A percentile compares a stretch with the other conserved stretches of the same genome.
Evolutionary conservation across 768 basidiomycete species (phyloP).

Genomic region (Lactarius sp.): DNA sequence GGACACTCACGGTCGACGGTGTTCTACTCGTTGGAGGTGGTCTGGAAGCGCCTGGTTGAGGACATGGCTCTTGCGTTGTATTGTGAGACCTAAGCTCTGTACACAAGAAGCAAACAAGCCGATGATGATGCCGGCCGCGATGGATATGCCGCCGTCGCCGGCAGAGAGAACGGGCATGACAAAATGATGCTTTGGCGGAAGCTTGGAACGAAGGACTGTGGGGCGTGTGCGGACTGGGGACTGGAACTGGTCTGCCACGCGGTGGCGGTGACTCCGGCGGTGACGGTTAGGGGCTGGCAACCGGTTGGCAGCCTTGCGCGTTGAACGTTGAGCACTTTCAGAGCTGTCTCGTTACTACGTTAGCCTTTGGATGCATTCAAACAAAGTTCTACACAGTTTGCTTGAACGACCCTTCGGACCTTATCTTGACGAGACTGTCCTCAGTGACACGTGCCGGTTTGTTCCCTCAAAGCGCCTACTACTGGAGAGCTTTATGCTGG

Average conservation of each 20-base stretch:
- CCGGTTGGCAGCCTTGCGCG: neutral
- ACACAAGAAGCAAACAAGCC: conserved; percentile 82
- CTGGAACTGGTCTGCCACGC: neutral
- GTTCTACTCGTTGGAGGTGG: conserved; percentile 58
- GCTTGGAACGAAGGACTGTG: neutral
- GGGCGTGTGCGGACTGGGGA: too few species aligned
- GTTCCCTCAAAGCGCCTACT: neutral
- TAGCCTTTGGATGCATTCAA: neutral
- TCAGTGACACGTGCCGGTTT: conserved; percentile 26
- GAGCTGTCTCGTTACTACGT: neutral
- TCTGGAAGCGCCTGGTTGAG: conserved; percentile 70
- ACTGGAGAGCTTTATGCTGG: conserved; percentile 16
- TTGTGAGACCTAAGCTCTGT: conserved; percentile 87
- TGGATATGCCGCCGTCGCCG: conserved; percentile 34
- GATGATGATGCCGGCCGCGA: conserved; percentile 42
- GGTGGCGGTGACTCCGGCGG: neutral
- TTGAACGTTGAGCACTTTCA: too few species aligned
- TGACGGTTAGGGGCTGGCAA: neutral
- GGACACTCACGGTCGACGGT: conserved; percentile 67
- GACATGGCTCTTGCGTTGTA: conserved; percentile 92
- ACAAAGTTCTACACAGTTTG: neutral
- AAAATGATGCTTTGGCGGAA: neutral
- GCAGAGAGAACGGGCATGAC: conserved; percentile 27
- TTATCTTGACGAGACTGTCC: conserved; percentile 32
- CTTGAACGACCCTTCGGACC: conserved; percentile 33